These are phyloP conservation scores for Clarireedia paspali DNA, from an alignment of 2,329 filamentous ascomycete genomes.

Conservation along the genomic window DNA sequence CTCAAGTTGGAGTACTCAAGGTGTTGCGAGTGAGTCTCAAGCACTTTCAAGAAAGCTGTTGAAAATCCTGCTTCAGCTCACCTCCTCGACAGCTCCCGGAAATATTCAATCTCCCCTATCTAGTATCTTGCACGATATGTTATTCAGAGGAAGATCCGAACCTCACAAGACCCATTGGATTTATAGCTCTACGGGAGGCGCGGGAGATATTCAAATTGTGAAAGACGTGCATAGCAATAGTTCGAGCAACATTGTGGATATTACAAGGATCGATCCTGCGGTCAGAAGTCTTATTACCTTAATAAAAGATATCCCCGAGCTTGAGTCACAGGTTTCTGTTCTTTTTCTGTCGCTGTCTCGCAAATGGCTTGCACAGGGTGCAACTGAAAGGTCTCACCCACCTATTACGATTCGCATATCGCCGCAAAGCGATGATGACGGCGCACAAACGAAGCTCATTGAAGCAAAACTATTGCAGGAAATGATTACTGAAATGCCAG, in stretches of 20 bases:
- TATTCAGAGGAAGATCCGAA: constrained; percentile 42
- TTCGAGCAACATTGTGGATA: constrained; percentile 2
- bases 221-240: constrained; percentile 10
- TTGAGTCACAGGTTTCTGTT: constrained; percentile 41
- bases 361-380: constrained; percentile 43
- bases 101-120: constrained; percentile 36
- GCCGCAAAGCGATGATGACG: constrained; percentile 28
- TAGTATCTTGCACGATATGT: constrained; percentile 44
- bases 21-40: not conserved
- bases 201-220: constrained; percentile 43
- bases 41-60: constrained; percentile 34
- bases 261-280: constrained; percentile 31
- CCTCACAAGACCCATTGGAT: constrained; percentile 39
- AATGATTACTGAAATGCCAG: constrained; percentile 55
- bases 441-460: constrained; percentile 42
- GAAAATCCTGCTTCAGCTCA: constrained; percentile 49
- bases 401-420: constrained; percentile 27
- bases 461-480: constrained; percentile 57
- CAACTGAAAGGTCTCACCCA: not conserved
- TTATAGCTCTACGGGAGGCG: constrained; percentile 39
- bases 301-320: constrained; percentile 34
- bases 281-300: constrained; percentile 43
- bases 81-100: constrained; percentile 33
- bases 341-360: constrained; percentile 54
- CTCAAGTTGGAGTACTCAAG: constrained; percentile 38